Percentiles rank a stretch among this genome's conserved stretches.
Evolutionary conservation across 2,329 filamentous ascomycete genomes (phyloP).

Genomic region (Aspergillus neotritici): DNA sequence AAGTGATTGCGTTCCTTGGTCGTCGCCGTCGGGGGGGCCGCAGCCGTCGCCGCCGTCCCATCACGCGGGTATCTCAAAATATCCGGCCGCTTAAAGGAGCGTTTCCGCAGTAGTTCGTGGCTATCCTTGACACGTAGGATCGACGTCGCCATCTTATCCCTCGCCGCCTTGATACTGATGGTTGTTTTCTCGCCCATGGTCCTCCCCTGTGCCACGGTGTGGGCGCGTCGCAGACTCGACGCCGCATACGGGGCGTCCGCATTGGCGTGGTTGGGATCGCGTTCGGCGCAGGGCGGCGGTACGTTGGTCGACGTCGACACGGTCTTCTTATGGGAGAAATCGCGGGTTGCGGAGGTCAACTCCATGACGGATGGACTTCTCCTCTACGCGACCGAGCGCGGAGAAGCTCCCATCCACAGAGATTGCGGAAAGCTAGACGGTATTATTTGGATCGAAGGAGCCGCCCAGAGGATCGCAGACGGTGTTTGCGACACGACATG

Average conservation of each 20-base stretch:
- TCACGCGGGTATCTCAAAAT: conserved; percentile 51
- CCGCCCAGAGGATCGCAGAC: conserved; percentile 23
- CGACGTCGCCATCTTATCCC: conserved; percentile 30
- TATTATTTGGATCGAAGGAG: conserved; percentile 15
- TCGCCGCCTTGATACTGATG: conserved; percentile 27
- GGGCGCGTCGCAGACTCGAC: conserved; percentile 31
- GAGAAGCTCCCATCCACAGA: conserved; percentile 1
- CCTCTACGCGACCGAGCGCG: too few species aligned
- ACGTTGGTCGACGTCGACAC: conserved; percentile 7
- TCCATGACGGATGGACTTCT: conserved; percentile 8
- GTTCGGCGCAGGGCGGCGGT: conserved; percentile 6
- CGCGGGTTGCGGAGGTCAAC: conserved; percentile 2
- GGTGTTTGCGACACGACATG: conserved; percentile 28
- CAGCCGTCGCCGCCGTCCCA: conserved; percentile 49
- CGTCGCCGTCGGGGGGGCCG: conserved; percentile 41
- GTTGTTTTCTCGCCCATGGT: conserved; percentile 24
- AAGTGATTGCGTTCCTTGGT: conserved; percentile 66
- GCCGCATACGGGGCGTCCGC: conserved; percentile 18
- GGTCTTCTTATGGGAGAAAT: conserved; percentile 8
- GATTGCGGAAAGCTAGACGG: conserved; percentile 6
- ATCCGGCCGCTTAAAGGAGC: conserved; percentile 39
- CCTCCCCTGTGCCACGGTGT: conserved; percentile 34
- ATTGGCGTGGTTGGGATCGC: conserved; percentile 11
- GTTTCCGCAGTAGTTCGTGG: conserved; percentile 44
- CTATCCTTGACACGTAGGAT: conserved; percentile 46